Evolutionary conservation across 495 filamentous ascomycete species (phyloP).

Genomic region (Clavariopsis aquatica): DNA sequence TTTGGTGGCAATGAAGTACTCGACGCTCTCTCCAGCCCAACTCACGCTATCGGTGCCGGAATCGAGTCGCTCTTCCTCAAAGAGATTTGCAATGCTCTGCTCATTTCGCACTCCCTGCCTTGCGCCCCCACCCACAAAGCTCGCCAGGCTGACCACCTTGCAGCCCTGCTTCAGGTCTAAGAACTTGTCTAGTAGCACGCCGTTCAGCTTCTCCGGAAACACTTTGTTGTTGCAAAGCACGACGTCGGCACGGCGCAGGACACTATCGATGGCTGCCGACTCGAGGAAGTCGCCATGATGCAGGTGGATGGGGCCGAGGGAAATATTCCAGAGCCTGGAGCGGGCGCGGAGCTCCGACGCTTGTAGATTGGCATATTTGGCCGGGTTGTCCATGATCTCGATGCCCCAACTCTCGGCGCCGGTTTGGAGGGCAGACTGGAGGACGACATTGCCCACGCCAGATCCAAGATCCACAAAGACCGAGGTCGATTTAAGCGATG

Average conservation of each 20-base stretch:
- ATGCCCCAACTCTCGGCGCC: constrained; percentile 96
- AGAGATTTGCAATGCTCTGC: constrained; percentile 73
- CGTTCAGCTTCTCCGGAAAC: constrained; percentile 83
- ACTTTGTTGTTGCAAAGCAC: constrained; percentile 97
- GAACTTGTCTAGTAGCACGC: constrained; percentile 83
- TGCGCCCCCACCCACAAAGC: constrained; percentile 70
- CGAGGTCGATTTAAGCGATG: constrained; percentile 71
- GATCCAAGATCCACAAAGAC: constrained; percentile 94
- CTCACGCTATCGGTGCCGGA: constrained; percentile 86
- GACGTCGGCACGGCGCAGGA: constrained; percentile 82
- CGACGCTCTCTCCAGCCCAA: constrained; percentile 82
- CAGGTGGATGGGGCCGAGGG: constrained; percentile 74
- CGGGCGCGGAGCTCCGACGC: constrained; percentile 72
- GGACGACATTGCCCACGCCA: constrained; percentile 90
- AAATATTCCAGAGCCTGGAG: constrained; percentile 86
- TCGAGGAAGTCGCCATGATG: constrained; percentile 82
- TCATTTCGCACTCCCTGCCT: constrained; percentile 68
- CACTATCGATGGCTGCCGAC: constrained; percentile 66
- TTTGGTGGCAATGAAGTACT: constrained; percentile 86
- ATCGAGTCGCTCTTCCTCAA: constrained; percentile 70
- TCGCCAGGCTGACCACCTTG: constrained; percentile 80
- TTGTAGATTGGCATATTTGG: constrained; percentile 40
- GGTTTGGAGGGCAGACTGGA: constrained; percentile 91
- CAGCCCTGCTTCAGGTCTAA: constrained; percentile 91
- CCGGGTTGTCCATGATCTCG: constrained; percentile 71